Conservation (phyloP, 78 protist species). For the Protostelium mycophagum region DNA sequence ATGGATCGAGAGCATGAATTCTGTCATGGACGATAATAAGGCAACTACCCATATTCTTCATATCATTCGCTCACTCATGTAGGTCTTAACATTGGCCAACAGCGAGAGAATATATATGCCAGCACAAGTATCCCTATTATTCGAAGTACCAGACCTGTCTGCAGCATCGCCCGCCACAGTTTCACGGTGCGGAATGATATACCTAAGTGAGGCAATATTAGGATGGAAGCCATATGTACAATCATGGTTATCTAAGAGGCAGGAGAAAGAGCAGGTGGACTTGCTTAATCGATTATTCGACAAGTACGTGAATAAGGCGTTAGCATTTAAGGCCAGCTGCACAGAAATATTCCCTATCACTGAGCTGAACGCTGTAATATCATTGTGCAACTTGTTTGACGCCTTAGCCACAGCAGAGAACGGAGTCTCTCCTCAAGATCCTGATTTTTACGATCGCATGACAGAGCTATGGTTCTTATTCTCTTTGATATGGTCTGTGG, state of each 20-base stretch:
- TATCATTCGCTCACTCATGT: conserved; percentile 5
- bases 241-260: conserved; percentile 28
- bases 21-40: conserved; percentile 96
- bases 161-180: conserved; percentile 98
- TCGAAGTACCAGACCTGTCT: conserved; percentile 90
- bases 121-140: conserved; percentile 83
- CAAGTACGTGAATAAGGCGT: conserved; percentile 22
- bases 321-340: neutral
- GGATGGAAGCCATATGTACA: conserved; percentile 53
- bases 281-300: conserved; percentile 51
- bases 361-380: conserved; percentile 51
- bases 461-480: conserved; percentile 58
- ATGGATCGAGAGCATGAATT: conserved; percentile 98
- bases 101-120: conserved; percentile 97
- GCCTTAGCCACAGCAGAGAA: conserved; percentile 50
- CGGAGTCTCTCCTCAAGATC: conserved; percentile 31
- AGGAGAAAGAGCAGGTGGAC: neutral
- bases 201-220: conserved; percentile 87
- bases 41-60: neutral
- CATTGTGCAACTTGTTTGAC: conserved; percentile 58
- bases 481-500: conserved; percentile 89
- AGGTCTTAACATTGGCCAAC: conserved; percentile 96
- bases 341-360: conserved; percentile 8
- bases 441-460: conserved; percentile 17
- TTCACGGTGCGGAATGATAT: conserved; percentile 99